Base-by-base conservation (phyloP, 192 early-diverging fungal species). In the Backusella australiensis region DNA sequence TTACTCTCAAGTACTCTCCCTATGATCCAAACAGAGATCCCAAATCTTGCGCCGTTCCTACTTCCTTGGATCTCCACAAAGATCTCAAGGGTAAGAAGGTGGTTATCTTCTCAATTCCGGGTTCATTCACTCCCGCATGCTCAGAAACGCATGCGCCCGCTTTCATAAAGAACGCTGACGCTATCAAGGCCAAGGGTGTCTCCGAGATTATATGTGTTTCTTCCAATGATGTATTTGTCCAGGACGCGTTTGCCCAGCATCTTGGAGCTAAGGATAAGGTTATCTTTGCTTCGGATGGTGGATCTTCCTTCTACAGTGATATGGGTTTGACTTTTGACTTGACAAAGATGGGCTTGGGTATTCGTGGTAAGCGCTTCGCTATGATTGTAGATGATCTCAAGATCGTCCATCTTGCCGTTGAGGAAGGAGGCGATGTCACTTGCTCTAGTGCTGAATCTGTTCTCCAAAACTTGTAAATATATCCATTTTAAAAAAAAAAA, bases 111-210 rank as follows among this genome's bases (percentile, higher is more conserved):
- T 82, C 85, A 66, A 87, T 87, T 53, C 88, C 89, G 0, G 79
- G 87, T 12, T 86, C 88, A 12, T 91, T 91, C 76, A 91, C 89
- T n/a, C 90, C 90, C 23, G 85, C 83, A 35, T 91, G 90, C 77
- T 82, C 85, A 44, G 79, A 83, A 56, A 52, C 81, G 21, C 90
- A 91, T 44, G 66, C 90, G 32, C 90, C 90, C 8, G 86, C 79
- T 67, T 90, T 85, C 70, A 34, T 87, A 4, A 72, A 81, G 21
- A 79, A 85, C 34, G 77, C 77, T 15, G 73, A 85, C 35, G 81
- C 82, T 0, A 77, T 91, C 17, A 85, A 81, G 32, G 68, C 77
- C n/a, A 87, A 88, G 71, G 89, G 89, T 53, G 82, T 90, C 5
- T 87, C 89, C 52, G 67, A 82, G 41, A 78, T 91, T 15, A 65